Evolutionary conservation across 768 basidiomycete species (phyloP).

Genomic region (Rickenella mellea): DNA sequence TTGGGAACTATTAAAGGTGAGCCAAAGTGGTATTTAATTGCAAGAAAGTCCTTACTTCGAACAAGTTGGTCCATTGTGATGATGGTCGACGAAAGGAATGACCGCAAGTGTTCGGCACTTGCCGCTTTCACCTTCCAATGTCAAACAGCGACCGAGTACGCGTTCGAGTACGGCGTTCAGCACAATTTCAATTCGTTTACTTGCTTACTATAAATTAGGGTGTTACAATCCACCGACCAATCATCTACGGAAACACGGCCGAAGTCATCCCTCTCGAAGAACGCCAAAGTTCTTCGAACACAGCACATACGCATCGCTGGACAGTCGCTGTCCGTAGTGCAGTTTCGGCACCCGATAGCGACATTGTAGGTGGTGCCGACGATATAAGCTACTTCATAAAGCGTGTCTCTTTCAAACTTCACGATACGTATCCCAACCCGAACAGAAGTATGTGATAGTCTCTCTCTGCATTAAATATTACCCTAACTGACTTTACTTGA

Average conservation of each 20-base stretch:
- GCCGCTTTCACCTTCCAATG: too few relatives aligned
- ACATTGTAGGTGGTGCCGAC: slow-evolving; percentile 82
- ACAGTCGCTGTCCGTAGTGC: slow-evolving; percentile 92
- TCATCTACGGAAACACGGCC: slow-evolving; percentile 95
- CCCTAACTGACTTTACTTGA: slow-evolving; percentile 2
- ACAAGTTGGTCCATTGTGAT: slow-evolving; percentile 43
- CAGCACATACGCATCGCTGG: slow-evolving; percentile 93
- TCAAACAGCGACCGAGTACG: slow-evolving; percentile 66
- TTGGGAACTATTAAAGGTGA: slow-evolving; percentile 44
- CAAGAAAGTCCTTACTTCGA: neutral
- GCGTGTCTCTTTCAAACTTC: slow-evolving; percentile 92
- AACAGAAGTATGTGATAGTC: slow-evolving; percentile 61
- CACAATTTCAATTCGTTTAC: slow-evolving; percentile 7
- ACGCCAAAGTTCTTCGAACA: slow-evolving; percentile 39
- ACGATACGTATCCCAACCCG: slow-evolving; percentile 92
- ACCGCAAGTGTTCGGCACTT: too few relatives aligned
- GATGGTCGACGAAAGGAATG: slow-evolving; percentile 53
- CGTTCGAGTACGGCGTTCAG: slow-evolving; percentile 51
- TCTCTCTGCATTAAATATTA: neutral
- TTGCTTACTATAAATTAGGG: slow-evolving; percentile 39
- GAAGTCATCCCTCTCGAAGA: slow-evolving; percentile 68
- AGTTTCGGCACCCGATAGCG: slow-evolving; percentile 59
- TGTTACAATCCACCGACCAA: slow-evolving; percentile 76
- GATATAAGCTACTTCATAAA: slow-evolving; percentile 90
- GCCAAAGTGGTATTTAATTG: neutral